Base-by-base conservation (phyloP, 768 basidiomycete genomes). In the Pulveroboletus sp. region DNA sequence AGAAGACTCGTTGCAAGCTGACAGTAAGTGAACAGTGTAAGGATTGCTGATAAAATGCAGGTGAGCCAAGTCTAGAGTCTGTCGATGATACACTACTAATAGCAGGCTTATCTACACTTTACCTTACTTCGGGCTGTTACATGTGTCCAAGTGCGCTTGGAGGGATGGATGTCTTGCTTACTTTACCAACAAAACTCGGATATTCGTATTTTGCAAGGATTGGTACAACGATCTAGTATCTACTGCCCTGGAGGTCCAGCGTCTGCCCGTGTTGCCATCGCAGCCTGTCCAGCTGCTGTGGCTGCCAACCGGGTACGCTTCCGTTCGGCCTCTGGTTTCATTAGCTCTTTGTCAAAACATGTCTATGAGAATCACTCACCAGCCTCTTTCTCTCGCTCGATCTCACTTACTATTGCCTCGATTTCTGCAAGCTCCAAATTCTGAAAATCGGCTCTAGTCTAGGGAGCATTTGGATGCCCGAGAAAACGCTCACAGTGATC, bases 361-460 rank as follows among this genome's bases (percentile, higher is more conserved):
- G 34, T n/a, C n/a, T n/a, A 49, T 29, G 17, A 47, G 3, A 31
- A 29, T 43, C 12, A 21, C 82, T 38, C 48, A 90, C 90, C 90
- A 31, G 87, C 87, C 73, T 98, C 97, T 75, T 98, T 99, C 75
- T 99, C 97, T 55, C 85, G 81, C 69, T 99, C 97, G 50, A 99
- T 98, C 42, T 90, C 89, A 40, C 82, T 72, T 7, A 98, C 97
- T 50, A 98, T 94, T 0, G 76, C 83, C 65, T 97, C 93, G 44
- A 99, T 94, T 67, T 98, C 89, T 1, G 82, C 54, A 9, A 92
- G 75, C 32, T 87, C 91, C 50, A 99, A 73, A 63, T 86, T 93
- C 94, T 98, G 40, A 17, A 39, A 45, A 17, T 42, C 23, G 9
- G 35, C 47, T 12, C 43, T n/a, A 49, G 43, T 21, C 17, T 21